phyloP scores from a whole-genome alignment of 2,329 filamentous ascomycete species.

The Graphilbum fragrans region DNA sequence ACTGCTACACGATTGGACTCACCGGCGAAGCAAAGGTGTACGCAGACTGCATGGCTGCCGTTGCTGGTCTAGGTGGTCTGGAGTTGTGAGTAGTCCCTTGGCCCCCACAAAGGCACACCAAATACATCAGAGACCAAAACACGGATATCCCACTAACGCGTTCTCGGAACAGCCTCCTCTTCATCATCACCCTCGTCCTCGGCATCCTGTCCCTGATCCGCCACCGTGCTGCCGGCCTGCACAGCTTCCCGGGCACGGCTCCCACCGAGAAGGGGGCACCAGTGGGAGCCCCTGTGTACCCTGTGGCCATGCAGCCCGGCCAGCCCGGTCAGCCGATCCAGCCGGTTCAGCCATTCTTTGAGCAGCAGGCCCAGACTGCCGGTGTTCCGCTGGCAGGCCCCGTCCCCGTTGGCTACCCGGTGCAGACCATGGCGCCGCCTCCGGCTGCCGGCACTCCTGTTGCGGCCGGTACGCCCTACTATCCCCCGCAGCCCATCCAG shows the following conservation, averaged over 20 bases:
- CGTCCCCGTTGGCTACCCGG: no score
- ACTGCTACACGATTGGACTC: conserved; percentile 9
- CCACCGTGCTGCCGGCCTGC: conserved; percentile 30
- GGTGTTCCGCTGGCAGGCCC: no score
- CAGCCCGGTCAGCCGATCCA: conserved; percentile 8
- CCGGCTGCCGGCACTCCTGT: no score
- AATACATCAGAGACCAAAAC: no score
- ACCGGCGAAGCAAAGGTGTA: conserved; percentile 8
- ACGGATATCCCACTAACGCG: not conserved
- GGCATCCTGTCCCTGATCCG: conserved; percentile 27
- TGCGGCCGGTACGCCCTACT: no score
- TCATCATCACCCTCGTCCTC: conserved; percentile 26
- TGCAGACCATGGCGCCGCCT: no score
- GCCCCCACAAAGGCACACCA: not conserved
- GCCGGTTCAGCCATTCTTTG: not conserved
- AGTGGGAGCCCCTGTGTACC: conserved; percentile 1
- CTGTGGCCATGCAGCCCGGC: conserved; percentile 4
- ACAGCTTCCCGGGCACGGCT: conserved; percentile 22
- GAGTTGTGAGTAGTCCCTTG: conserved; percentile 26
- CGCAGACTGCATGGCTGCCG: conserved; percentile 19
- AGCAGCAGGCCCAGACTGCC: no score
- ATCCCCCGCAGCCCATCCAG: no score
- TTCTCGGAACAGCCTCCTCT: conserved; percentile 26
- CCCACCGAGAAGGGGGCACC: conserved; percentile 6
- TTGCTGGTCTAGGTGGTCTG: conserved; percentile 26